Evolutionary conservation across 2,329 filamentous ascomycete genomes (phyloP).

Genomic region (Tolypocladium ophioglossoides): DNA sequence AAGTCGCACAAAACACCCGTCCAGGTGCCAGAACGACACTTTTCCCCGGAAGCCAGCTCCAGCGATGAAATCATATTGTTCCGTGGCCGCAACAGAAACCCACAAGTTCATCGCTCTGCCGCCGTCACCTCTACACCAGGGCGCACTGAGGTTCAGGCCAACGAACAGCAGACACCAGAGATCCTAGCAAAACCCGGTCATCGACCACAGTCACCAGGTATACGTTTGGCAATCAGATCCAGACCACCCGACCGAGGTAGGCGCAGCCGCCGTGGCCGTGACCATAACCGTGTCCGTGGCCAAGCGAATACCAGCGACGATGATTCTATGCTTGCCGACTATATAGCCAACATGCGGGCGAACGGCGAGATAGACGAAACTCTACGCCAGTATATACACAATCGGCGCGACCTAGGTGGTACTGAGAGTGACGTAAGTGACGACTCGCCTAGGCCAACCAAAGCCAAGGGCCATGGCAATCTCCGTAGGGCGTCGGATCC

Average conservation of each 20-base stretch:
- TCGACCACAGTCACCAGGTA: not conserved
- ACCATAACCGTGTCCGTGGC: not conserved
- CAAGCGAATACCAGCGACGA: conserved; percentile 25
- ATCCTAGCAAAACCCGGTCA: not conserved
- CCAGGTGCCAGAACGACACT: conserved; percentile 9
- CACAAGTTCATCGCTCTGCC: conserved; percentile 1
- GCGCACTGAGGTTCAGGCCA: not conserved
- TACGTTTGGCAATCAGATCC: not conserved
- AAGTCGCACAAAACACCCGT: not conserved
- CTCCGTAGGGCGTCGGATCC: not conserved
- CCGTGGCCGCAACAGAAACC: conserved; percentile 36
- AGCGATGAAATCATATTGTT: conserved; percentile 62
- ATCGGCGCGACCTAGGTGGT: conserved; percentile 15
- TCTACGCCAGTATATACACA: conserved; percentile 49
- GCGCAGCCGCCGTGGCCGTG: not conserved
- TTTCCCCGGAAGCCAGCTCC: conserved; percentile 28
- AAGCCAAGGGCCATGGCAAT: not conserved
- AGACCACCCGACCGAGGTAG: not conserved
- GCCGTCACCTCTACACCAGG: not conserved
- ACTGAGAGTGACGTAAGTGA: conserved; percentile 11
- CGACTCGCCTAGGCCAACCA: not conserved
- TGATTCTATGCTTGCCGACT: conserved; percentile 54
- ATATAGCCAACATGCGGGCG: conserved; percentile 55
- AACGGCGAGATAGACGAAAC: conserved; percentile 48
- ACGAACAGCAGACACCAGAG: not conserved